Conservation (phyloP, 495 filamentous ascomycete genomes). For the Durotheca rogersii region DNA sequence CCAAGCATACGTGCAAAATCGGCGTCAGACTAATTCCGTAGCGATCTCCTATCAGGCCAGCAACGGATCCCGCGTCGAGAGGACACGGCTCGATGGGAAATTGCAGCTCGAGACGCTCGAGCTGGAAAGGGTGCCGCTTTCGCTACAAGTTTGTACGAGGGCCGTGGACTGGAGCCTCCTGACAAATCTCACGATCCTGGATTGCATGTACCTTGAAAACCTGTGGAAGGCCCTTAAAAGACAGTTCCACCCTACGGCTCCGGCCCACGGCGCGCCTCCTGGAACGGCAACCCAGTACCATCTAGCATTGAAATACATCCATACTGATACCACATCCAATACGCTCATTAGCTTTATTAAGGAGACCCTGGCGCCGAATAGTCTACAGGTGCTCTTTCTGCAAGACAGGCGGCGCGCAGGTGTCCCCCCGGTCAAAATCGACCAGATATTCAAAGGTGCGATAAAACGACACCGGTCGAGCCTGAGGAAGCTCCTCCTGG, state of each 20-base stretch:
- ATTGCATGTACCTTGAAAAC: slow-evolving; percentile 73
- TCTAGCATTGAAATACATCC: slow-evolving; percentile 74
- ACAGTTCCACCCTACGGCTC: slow-evolving; percentile 62
- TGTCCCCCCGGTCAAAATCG: slow-evolving; percentile 61
- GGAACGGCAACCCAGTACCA: slow-evolving; percentile 57
- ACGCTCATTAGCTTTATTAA: slow-evolving; percentile 80
- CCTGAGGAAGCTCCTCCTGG: slow-evolving; percentile 75
- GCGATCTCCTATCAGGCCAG: not conserved
- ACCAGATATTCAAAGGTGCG: slow-evolving; percentile 72
- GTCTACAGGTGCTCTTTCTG: slow-evolving; percentile 78
- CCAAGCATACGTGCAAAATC: slow-evolving; percentile 9
- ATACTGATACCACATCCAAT: slow-evolving; percentile 77
- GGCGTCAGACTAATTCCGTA: not conserved
- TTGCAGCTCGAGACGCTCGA: slow-evolving; percentile 75
- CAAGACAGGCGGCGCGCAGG: slow-evolving; percentile 66
- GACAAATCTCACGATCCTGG: slow-evolving; percentile 77
- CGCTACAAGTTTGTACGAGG: slow-evolving; percentile 64
- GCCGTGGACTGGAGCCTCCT: slow-evolving; percentile 79
- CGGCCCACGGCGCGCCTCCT: slow-evolving; percentile 28
- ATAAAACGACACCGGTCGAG: slow-evolving; percentile 71
- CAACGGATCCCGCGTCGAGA: not conserved
- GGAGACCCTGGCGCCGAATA: slow-evolving; percentile 82
- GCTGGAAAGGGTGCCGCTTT: slow-evolving; percentile 78
- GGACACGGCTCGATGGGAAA: slow-evolving; percentile 47
- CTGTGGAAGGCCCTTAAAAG: slow-evolving; percentile 80